These are phyloP conservation scores for Torulaspora gathmanii DNA, from an alignment of 805 yeast genomes.

Conservation along the genomic window DNA sequence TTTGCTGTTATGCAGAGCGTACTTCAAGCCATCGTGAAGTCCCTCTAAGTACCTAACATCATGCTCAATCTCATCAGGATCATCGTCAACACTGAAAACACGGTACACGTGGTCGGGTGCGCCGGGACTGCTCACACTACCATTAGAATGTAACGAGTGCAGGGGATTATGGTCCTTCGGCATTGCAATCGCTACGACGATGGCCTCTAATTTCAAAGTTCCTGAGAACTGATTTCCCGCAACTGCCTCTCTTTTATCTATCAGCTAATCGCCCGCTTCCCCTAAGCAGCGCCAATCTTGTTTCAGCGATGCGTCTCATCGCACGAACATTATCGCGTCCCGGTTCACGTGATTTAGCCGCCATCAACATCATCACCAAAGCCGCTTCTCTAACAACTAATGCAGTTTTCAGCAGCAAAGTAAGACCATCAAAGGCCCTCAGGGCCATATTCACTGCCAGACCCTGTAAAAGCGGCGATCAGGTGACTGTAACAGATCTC, in stretches of 20 bases:
- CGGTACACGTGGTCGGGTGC: constrained; percentile 30
- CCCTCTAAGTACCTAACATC: constrained; percentile 68
- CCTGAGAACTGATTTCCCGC: not conserved
- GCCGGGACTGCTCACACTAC: constrained; percentile 21
- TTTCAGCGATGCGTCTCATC: constrained; percentile 1
- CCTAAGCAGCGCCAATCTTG: not conserved
- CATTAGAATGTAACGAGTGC: constrained; percentile 19
- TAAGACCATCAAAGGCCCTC: too few relatives aligned
- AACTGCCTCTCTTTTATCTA: not conserved
- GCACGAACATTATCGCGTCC: not conserved
- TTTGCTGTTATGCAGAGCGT: constrained; percentile 34
- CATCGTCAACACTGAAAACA: constrained; percentile 78
- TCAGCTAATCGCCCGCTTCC: not conserved
- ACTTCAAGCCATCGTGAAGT: constrained; percentile 61
- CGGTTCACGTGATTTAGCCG: not conserved
- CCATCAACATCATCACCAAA: not conserved
- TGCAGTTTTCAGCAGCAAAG: too few relatives aligned
- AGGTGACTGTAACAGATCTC: too few relatives aligned
- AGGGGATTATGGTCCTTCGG: constrained; percentile 13
- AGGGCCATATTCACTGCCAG: too few relatives aligned
- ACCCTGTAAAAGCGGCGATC: too few relatives aligned
- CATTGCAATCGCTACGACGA: not conserved
- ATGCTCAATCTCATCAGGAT: constrained; percentile 63
- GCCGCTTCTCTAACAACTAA: not conserved
- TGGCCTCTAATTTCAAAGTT: not conserved